Conservation (phyloP, 352 stramenopile genomes). For the Pythium brachiatum region DNA sequence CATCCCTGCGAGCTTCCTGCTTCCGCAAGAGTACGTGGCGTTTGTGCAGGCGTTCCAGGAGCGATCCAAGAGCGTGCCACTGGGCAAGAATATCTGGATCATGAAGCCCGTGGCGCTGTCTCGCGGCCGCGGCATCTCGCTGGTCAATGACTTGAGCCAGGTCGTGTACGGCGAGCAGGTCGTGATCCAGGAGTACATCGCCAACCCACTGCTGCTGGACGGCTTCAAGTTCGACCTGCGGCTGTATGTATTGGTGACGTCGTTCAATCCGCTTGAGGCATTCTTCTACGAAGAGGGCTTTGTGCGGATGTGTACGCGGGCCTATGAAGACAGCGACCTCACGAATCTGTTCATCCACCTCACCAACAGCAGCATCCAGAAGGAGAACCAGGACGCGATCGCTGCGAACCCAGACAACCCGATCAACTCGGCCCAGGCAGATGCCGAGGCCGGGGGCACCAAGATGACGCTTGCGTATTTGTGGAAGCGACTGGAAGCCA, state of each 20-base stretch:
- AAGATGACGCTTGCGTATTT: constrained; percentile 83
- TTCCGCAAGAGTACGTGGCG: constrained; percentile 91
- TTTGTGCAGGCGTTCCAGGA: constrained; percentile 88
- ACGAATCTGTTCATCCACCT: constrained; percentile 91
- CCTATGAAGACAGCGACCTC: constrained; percentile 74
- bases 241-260: constrained; percentile 94
- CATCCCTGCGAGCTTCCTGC: constrained; percentile 90
- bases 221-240: constrained; percentile 92
- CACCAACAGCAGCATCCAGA: constrained; percentile 95
- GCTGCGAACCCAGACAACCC: constrained; percentile 42
- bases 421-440: constrained; percentile 32
- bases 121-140: constrained; percentile 90
- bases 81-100: constrained; percentile 91
- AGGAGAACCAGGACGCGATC: constrained; percentile 66
- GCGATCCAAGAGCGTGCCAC: constrained; percentile 26
- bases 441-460: constrained; percentile 58
- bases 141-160: constrained; percentile 86
- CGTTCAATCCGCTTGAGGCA: constrained; percentile 90
- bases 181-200: constrained; percentile 91
- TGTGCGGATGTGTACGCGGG: constrained; percentile 84
- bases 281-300: constrained; percentile 95
- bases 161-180: constrained; percentile 88
- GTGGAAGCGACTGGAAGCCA: constrained; percentile 61
- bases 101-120: constrained; percentile 92
- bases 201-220: constrained; percentile 82